Evolutionary conservation across 164 flowering plant species (phyloP), one percentile per base, ranked within the genome.

Genomic region (Vitis rotundifolia): DNA sequence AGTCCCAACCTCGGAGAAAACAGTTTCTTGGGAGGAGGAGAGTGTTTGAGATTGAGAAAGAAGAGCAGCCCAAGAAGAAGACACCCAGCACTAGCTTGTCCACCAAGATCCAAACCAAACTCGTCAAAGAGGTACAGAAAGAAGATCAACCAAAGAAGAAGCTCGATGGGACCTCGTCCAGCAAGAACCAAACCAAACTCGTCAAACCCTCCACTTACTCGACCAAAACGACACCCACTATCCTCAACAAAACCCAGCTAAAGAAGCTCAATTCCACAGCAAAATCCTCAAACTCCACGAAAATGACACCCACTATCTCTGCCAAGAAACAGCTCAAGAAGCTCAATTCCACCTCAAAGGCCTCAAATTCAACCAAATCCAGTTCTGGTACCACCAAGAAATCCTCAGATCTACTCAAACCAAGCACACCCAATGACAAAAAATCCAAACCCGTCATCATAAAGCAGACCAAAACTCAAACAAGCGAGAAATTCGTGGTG

Each of bases 301-400:
- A 37, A 37, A 37, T 5, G 6, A 37, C 44, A 37, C 44, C 66
- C 47, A 79, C 79, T 72, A 47, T 68, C 76, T 22, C 26, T 22
- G 26, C 26, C 26, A 22, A 2, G 26, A 22, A 22, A 22, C 66
- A 81, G 65, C 63, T 78, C 75, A 84, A 87, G 73, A 86, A 88
- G 75, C 86, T 87, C 76, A 91, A 85, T 64, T 73, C 85, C 76
- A 83, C 85, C 14, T 78, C 85, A 1, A 85, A 84, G 68, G 1
- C 85, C 28, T 49, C 81, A 5, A 78, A 74, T 73, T 83, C 91
- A 48, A 79, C 86, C 66, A 78, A 77, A 63, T 9, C 66, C 71
- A 69, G 13, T 59, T 29, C 80, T 55, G 15, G 44, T 67, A 29
- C 70, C 59, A 52, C 67, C 72, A 88, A 84, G 75, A 87, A 85